Evolutionary conservation across 2,329 filamentous ascomycete genomes (phyloP).

Genomic region (Fusarium sp.): DNA sequence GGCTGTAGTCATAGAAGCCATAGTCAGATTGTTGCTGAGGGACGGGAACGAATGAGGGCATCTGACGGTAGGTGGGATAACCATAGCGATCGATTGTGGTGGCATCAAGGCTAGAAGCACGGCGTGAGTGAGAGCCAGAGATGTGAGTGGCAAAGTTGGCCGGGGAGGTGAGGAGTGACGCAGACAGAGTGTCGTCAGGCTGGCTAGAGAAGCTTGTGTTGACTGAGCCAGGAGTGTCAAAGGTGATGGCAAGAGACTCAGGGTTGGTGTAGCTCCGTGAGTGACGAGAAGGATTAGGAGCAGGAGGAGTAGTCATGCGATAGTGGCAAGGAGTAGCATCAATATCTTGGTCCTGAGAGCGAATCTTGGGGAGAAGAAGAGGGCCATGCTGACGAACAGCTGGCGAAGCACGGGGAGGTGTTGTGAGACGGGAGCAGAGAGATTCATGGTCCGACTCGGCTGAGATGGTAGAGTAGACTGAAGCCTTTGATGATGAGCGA

Average conservation of each 20-base stretch:
- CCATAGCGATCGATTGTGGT: conserved; percentile 75
- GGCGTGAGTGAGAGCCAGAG: conserved; percentile 55
- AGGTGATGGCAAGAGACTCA: conserved; percentile 61
- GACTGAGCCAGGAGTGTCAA: conserved; percentile 46
- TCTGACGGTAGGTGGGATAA: conserved; percentile 85
- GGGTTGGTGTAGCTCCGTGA: conserved; percentile 71
- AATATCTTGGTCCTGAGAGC: conserved; percentile 83
- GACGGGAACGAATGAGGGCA: conserved; percentile 61
- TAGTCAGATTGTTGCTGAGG: conserved; percentile 51
- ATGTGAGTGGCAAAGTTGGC: conserved; percentile 64
- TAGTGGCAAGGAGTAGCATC: conserved; percentile 64
- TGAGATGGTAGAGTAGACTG: conserved; percentile 71
- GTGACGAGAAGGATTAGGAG: conserved; percentile 57
- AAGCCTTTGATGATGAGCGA: conserved; percentile 74
- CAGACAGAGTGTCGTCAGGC: conserved; percentile 44
- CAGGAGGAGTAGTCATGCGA: conserved; percentile 50
- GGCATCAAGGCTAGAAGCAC: conserved; percentile 76
- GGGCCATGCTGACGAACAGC: conserved; percentile 84
- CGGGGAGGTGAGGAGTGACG: conserved; percentile 75
- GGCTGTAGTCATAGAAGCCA: conserved; percentile 58
- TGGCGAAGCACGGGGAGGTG: conserved; percentile 72
- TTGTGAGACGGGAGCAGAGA: conserved; percentile 74
- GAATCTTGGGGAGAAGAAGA: conserved; percentile 85
- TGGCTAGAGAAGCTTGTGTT: conserved; percentile 56
- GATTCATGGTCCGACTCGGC: conserved; percentile 71